A percentile compares a stretch with the other conserved stretches of the same genome.
Evolutionary conservation across 805 yeast species (phyloP).

Genomic region (Myxozyma geophila): DNA sequence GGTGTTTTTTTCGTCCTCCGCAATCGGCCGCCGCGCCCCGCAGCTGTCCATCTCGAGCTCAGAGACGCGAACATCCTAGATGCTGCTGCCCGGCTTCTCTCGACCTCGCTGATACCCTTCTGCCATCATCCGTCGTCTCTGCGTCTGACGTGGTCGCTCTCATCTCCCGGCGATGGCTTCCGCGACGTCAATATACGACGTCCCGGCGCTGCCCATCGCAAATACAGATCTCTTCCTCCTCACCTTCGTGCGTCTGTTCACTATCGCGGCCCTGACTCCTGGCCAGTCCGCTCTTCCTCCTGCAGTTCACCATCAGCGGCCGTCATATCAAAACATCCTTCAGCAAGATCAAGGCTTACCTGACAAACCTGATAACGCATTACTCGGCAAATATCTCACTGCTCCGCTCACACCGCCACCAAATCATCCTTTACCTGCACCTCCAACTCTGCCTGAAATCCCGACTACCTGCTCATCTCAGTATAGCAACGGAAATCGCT

Average conservation of each 20-base stretch:
- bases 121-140: too few relatives aligned
- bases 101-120: too few relatives aligned
- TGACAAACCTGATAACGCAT: background rate
- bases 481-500: background rate
- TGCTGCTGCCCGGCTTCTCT: too few relatives aligned
- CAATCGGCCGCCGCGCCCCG: background rate
- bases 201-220: constrained; percentile 25
- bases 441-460: background rate
- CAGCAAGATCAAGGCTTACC: background rate
- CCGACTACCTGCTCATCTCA: background rate
- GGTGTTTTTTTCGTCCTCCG: background rate
- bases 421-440: background rate
- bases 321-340: background rate
- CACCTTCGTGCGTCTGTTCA: constrained; percentile 22
- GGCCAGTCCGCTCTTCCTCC: background rate
- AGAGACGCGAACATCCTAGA: too few relatives aligned
- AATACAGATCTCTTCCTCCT: constrained; percentile 26
- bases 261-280: constrained; percentile 12
- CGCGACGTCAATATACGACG: constrained; percentile 19
- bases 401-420: constrained; percentile 3
- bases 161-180: background rate
- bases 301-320: background rate
- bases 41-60: background rate
- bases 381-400: background rate
- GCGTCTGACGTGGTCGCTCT: background rate